Evolutionary conservation across 768 basidiomycete genomes (phyloP).

Genomic region (Hygrocybe punicea): DNA sequence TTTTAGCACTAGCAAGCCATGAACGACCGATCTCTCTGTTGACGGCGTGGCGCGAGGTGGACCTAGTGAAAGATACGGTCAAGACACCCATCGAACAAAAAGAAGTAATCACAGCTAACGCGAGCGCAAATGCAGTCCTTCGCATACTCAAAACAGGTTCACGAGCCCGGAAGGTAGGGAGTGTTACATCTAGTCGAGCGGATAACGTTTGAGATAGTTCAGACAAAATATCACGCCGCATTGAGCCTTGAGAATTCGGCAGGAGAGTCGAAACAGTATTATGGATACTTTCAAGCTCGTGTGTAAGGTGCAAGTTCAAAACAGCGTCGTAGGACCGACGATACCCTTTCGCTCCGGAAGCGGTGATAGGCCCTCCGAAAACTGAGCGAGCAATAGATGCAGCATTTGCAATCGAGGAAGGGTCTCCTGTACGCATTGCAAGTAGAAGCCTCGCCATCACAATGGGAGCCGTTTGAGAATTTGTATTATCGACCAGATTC

Average conservation of each 20-base stretch:
- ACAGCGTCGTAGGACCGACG: slow-evolving; percentile 84
- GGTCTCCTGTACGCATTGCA: slow-evolving; percentile 63
- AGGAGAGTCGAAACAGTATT: slow-evolving; percentile 40
- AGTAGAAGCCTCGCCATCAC: slow-evolving; percentile 78
- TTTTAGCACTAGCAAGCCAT: slow-evolving; percentile 93
- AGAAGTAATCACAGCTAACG: slow-evolving; percentile 18
- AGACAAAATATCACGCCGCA: slow-evolving; percentile 36
- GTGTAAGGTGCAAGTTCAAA: slow-evolving; percentile 78
- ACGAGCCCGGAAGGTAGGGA: slow-evolving; percentile 83
- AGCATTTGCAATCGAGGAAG: slow-evolving; percentile 43
- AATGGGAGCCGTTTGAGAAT: slow-evolving; percentile 56
- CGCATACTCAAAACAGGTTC: slow-evolving; percentile 90
- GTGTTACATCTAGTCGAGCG: slow-evolving; percentile 66
- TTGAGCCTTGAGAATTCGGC: slow-evolving; percentile 34
- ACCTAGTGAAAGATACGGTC: slow-evolving; percentile 16
- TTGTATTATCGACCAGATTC: slow-evolving; percentile 48
- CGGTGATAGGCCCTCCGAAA: slow-evolving; percentile 76
- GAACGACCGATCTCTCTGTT: slow-evolving; percentile 68
- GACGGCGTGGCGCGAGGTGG: slow-evolving; percentile 38
- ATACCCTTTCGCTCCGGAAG: slow-evolving; percentile 79
- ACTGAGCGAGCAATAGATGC: slow-evolving; percentile 64
- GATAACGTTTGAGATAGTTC: slow-evolving; percentile 51
- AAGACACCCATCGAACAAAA: not conserved
- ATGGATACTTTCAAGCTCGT: slow-evolving; percentile 76
- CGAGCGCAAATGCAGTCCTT: slow-evolving; percentile 76